Evolutionary conservation across 805 yeast genomes (phyloP), one percentile per base, ranked within the genome.

Genomic region (Yamadazyma scolyti): DNA sequence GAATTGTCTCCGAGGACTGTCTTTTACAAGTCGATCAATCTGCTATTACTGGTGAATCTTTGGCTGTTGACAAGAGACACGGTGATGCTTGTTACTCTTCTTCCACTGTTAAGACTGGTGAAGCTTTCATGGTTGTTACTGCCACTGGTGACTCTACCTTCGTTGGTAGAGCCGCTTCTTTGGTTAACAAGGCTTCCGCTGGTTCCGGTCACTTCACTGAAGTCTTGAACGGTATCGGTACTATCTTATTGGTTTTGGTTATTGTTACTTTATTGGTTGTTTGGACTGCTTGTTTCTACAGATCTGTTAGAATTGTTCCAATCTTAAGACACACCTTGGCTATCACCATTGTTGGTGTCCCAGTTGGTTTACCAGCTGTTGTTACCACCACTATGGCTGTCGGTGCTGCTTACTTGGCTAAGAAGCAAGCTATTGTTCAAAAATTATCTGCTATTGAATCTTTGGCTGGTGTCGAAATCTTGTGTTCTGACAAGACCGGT

Each of bases 301-400:
- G 96, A 73, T 75, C 95, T 52, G 79, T 77, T 62, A 75, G 71
- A 61, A 86, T 88, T 61, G 96, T 88, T 56, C 71, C 79, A 53
- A 84, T 88, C 70, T 75, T 88, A 65, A 78, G 95, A 73, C 84
- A 79, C 82, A 82, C 95, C 53, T 73, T 88, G 61, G 96, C 95
- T 52, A 87, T 88, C 66, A 88, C 96, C 73, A 86, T 88, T 69
- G 82, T 88, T 54, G 96, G 96, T 82, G 96, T 88, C 52, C 96
- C 96, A 65, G 96, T 88, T 50, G 96, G 96, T 83, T 79, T 88
- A 64, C 96, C 96, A 66, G 96, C 95, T 64, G 96, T 88, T 59
- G 96, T 87, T 50, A 88, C 96, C 75, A 88, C 96, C 56, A 88
- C 96, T 65, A 87, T 88, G 96, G 97, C 97, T 67, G 97, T 89